Conservation (phyloP, 495 filamentous ascomycete species). For the Polyplosphaeria fusca region DNA sequence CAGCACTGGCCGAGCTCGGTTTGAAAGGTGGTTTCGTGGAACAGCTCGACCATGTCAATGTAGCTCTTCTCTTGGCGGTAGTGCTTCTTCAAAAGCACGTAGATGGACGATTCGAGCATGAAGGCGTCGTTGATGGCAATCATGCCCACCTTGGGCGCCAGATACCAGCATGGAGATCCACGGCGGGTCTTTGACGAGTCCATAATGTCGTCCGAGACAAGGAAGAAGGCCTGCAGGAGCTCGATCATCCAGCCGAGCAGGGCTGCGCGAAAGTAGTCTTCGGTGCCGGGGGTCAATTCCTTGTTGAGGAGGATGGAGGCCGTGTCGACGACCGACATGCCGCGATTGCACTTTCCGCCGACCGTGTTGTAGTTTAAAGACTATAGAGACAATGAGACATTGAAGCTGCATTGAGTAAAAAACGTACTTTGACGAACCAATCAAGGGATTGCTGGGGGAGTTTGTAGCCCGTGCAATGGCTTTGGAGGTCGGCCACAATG, state of each 20-base stretch:
- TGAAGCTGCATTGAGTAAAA: not conserved
- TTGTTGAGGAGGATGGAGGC: conserved; percentile 71
- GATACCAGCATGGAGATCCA: conserved; percentile 94
- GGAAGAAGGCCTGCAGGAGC: conserved; percentile 96
- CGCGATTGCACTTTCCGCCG: conserved; percentile 97
- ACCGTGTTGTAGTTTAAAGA: conserved; percentile 77
- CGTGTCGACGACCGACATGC: conserved; percentile 95
- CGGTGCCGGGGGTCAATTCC: conserved; percentile 55
- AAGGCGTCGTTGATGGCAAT: conserved; percentile 98
- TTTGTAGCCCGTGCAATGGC: conserved; percentile 72
- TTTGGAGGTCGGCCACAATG: conserved; percentile 71
- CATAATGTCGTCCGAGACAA: conserved; percentile 99
- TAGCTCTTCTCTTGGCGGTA: conserved; percentile 84
- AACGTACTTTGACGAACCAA: conserved; percentile 76
- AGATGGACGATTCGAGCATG: conserved; percentile 89
- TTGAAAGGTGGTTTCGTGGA: conserved; percentile 89
- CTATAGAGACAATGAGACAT: conserved; percentile 43
- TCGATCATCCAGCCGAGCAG: conserved; percentile 95
- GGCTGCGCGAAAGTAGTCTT: conserved; percentile 81
- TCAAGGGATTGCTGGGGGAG: conserved; percentile 76
- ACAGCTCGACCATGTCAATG: conserved; percentile 86
- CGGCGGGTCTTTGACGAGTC: conserved; percentile 89
- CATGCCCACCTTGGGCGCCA: conserved; percentile 78
- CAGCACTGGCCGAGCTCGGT: conserved; percentile 93
- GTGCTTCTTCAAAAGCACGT: conserved; percentile 84